A percentile compares a stretch with the other conserved stretches of the same genome.
Evolutionary conservation across 768 basidiomycete genomes (phyloP).

Genomic region (Termitomyces heimii): DNA sequence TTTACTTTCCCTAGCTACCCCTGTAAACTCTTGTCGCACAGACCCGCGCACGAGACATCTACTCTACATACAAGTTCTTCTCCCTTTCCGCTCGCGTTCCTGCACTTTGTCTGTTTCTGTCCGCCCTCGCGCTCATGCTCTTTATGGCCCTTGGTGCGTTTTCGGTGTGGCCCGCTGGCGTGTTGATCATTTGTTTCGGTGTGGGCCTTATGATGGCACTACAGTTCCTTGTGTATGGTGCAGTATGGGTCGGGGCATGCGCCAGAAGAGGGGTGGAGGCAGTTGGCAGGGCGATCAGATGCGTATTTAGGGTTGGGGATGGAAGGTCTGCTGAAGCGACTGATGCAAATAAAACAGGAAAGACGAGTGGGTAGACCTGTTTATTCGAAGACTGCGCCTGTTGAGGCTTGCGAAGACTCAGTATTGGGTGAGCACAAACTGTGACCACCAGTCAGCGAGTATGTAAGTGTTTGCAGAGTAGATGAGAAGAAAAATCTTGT

Average conservation of each 20-base stretch:
- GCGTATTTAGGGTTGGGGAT: not conserved
- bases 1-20: too few relatives aligned
- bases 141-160: slow-evolving; percentile 62
- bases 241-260: slow-evolving; percentile 27
- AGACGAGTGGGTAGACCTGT: not conserved
- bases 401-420: too few relatives aligned
- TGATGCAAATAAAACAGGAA: too few relatives aligned
- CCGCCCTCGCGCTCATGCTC: slow-evolving; percentile 49
- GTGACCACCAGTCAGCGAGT: too few relatives aligned
- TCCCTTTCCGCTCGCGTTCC: slow-evolving; percentile 61
- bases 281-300: not conserved
- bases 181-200: slow-evolving; percentile 49
- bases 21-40: slow-evolving; percentile 12
- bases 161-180: slow-evolving; percentile 56
- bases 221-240: slow-evolving; percentile 61
- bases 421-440: too few relatives aligned
- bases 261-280: slow-evolving; percentile 12
- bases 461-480: too few relatives aligned
- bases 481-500: too few relatives aligned
- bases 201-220: slow-evolving; percentile 55
- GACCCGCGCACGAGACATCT: slow-evolving; percentile 49
- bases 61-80: slow-evolving; percentile 62
- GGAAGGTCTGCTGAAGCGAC: not conserved
- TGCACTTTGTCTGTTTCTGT: slow-evolving; percentile 51
- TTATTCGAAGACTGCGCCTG: too few relatives aligned